Conservation (phyloP, 352 stramenopile genomes). For the Elongisporangium undulatum region DNA sequence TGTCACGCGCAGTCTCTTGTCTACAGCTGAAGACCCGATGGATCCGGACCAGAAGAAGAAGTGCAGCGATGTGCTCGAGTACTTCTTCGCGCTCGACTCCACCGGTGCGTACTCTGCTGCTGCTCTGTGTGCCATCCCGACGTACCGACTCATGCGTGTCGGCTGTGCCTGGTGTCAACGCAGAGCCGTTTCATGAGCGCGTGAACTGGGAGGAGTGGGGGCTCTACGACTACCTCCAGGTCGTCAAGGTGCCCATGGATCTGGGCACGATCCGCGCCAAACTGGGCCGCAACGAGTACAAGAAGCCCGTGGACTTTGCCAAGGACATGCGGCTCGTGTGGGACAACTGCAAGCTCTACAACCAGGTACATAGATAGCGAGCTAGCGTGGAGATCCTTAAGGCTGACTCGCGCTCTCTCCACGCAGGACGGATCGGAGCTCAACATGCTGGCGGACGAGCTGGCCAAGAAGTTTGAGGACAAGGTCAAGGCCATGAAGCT, state of each 20-base stretch:
- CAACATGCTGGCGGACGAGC: slow-evolving; percentile 77
- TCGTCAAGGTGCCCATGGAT: slow-evolving; percentile 92
- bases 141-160: no score
- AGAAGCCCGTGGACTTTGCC: slow-evolving; percentile 78
- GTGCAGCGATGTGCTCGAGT: slow-evolving; percentile 72
- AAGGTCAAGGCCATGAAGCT: slow-evolving; percentile 80
- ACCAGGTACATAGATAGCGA: slow-evolving; percentile 25
- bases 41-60: slow-evolving; percentile 80
- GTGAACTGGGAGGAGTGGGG: slow-evolving; percentile 89
- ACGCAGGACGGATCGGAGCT: slow-evolving; percentile 80
- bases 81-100: slow-evolving; percentile 78
- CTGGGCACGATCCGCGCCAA: slow-evolving; percentile 84
- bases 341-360: slow-evolving; percentile 87
- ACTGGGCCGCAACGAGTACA: slow-evolving; percentile 80
- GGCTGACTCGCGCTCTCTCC: background rate
- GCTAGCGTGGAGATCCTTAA: background rate
- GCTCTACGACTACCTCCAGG: slow-evolving; percentile 88
- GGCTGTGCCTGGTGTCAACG: background rate
- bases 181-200: slow-evolving; percentile 81
- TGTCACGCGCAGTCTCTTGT: background rate
- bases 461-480: slow-evolving; percentile 88
- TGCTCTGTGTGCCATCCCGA: background rate
- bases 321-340: slow-evolving; percentile 82
- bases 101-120: slow-evolving; percentile 33
- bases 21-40: slow-evolving; percentile 29